Evolutionary conservation across 2,329 filamentous ascomycete genomes (phyloP).

Genomic region (Epichloe scottii): DNA sequence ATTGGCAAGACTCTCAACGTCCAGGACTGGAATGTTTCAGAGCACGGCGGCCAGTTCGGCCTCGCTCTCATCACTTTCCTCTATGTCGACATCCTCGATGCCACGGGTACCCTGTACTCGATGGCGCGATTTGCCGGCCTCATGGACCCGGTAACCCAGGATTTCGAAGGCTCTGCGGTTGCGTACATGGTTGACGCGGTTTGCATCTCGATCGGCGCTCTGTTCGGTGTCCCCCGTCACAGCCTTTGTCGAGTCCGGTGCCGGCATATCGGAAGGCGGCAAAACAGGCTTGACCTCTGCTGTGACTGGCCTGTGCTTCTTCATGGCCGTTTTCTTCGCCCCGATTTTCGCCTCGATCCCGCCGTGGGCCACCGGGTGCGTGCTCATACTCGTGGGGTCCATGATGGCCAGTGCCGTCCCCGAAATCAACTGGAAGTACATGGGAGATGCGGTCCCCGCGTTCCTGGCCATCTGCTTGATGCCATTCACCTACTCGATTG

Average conservation of each 20-base stretch:
- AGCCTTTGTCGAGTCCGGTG: slow-evolving; percentile 80
- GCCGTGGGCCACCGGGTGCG: slow-evolving; percentile 79
- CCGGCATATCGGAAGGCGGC: slow-evolving; percentile 78
- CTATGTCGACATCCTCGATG: slow-evolving; percentile 82
- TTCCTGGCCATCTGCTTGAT: slow-evolving; percentile 76
- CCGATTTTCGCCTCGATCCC: slow-evolving; percentile 85
- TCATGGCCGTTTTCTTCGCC: slow-evolving; percentile 79
- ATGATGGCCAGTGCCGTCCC: slow-evolving; percentile 71
- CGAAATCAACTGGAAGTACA: slow-evolving; percentile 82
- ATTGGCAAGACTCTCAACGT: slow-evolving; percentile 58
- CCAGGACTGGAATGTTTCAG: slow-evolving; percentile 59
- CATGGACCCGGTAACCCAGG: slow-evolving; percentile 70
- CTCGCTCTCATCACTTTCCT: slow-evolving; percentile 79
- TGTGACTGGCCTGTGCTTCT: slow-evolving; percentile 68
- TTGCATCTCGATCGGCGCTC: slow-evolving; percentile 63
- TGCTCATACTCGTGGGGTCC: slow-evolving; percentile 75
- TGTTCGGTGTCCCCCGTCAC: slow-evolving; percentile 74
- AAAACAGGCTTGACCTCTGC: slow-evolving; percentile 77
- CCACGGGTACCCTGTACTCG: slow-evolving; percentile 75
- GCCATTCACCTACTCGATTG: slow-evolving; percentile 85
- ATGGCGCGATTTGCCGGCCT: slow-evolving; percentile 78
- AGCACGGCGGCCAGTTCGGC: slow-evolving; percentile 63
- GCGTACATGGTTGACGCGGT: slow-evolving; percentile 78
- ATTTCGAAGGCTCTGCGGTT: slow-evolving; percentile 75
- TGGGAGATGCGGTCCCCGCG: slow-evolving; percentile 72